Conservation (phyloP, 148 eudicot species). For the Pharnaceum exiguum region DNA sequence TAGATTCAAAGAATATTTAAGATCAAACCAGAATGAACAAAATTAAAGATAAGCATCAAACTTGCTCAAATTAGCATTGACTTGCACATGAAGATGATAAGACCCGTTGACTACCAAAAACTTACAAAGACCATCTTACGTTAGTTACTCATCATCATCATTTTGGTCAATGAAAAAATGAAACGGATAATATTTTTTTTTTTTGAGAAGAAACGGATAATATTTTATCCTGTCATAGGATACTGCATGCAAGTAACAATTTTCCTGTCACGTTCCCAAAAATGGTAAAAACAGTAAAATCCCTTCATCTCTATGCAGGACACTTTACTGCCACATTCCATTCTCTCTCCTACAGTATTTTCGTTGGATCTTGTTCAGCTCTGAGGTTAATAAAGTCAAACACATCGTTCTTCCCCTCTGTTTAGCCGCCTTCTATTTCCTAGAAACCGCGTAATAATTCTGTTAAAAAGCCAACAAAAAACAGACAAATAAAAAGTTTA, state of each 20-base stretch:
- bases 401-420: constrained; percentile 1
- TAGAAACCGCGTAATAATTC: constrained; percentile 13
- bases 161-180: no score
- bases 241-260: not conserved
- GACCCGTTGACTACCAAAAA: not conserved
- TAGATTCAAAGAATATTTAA: no score
- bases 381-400: not conserved
- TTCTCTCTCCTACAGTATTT: not conserved
- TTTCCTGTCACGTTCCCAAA: constrained; percentile 4
- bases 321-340: not conserved
- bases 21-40: no score
- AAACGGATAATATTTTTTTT: no score
- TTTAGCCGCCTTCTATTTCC: constrained; percentile 13
- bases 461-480: not conserved
- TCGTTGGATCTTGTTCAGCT: not conserved
- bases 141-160: no score
- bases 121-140: no score
- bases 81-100: not conserved
- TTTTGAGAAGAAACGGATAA: no score
- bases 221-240: no score
- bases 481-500: not conserved
- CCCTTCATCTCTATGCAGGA: not conserved
- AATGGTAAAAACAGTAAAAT: not conserved
- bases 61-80: constrained; percentile 5
- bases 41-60: constrained; percentile 1